These are phyloP conservation scores for Erodium texanum DNA, from an alignment of 441 rosid species.

Conservation along the genomic window DNA sequence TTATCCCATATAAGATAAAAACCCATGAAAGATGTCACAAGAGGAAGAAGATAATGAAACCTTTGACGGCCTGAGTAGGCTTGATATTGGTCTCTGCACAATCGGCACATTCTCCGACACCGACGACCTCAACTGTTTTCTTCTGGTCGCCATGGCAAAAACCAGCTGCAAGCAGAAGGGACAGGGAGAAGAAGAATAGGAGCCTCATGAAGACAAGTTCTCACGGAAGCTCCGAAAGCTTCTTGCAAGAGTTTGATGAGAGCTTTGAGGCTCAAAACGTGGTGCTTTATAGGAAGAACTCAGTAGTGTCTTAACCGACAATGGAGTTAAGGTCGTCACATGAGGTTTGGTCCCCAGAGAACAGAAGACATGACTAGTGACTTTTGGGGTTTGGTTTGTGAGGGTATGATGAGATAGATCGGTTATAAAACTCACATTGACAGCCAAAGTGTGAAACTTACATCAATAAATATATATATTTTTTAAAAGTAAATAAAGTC, in stretches of 20 bases:
- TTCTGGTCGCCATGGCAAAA: conserved; percentile 27
- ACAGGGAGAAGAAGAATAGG: conserved; percentile 30
- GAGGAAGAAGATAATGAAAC: no score
- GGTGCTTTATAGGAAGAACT: not conserved
- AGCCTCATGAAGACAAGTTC: not conserved
- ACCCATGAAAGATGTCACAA: no score
- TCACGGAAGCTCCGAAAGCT: not conserved
- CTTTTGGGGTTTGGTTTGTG: no score
- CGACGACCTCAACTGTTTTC: conserved; percentile 33
- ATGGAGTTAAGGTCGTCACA: not conserved
- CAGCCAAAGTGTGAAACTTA: no score
- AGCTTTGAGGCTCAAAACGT: not conserved
- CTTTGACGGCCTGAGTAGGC: conserved; percentile 45
- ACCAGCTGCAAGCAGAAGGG: conserved; percentile 20
- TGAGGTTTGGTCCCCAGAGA: not conserved
- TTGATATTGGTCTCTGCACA: conserved; percentile 36
- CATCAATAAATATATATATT: no score
- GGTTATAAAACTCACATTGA: no score
- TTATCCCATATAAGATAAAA: no score
- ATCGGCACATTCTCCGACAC: conserved; percentile 56
- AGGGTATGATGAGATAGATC: no score
- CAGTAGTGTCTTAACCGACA: not conserved
- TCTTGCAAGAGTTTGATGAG: not conserved
- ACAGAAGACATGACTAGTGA: not conserved
- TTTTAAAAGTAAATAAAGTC: no score